Evolutionary conservation across 164 flowering plant species (phyloP), one percentile per base, ranked within the genome.

Genomic region (Paratinospora sagittata): DNA sequence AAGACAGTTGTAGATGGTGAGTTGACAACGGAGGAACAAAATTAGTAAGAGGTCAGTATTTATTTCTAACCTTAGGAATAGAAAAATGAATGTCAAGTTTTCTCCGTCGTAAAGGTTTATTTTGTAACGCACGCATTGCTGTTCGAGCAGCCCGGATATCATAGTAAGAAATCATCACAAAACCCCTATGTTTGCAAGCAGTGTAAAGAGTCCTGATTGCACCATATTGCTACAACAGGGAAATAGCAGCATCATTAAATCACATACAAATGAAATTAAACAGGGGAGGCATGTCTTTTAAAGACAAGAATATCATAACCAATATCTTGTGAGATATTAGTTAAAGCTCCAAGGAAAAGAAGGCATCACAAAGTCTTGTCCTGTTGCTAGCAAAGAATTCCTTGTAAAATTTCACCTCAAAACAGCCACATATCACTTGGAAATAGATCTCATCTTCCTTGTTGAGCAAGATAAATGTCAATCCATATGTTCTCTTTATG

Each of bases 61-160:
- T 67, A 34, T 6, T 36, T 49, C 69, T 45, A 72, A 96, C 98
- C 97, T 96, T 96, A 1, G 99, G 98, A 79, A 93, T 96, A 62
- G 99, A 96, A 75, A 96, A 96, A 81, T 96, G 99, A 80, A 96
- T 96, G 76, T 96, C 99, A 68, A 96, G 94, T 77, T 93, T 96
- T 78, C 99, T 93, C 75, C 98, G 81, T 6, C 97, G 78, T 62
- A 96, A 67, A 12, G 99, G 98, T 82, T 91, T 96, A 75, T 93
- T 91, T 70, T 96, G 99, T 36, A 96, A 78, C 27, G 88, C 85
- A 58, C 98, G 95, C 99, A 96, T 96, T 27, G 99, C 99, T 70
- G 91, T 87, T 77, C 99, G 85, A 73, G 99, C 98, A 78, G 89
- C 86, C 68, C 98, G 88, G 55, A 96, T 96, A 76, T 96, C 99